phyloP scores from a whole-genome alignment of 495 filamentous ascomycete genomes.

The Polyplosphaeria fusca region DNA sequence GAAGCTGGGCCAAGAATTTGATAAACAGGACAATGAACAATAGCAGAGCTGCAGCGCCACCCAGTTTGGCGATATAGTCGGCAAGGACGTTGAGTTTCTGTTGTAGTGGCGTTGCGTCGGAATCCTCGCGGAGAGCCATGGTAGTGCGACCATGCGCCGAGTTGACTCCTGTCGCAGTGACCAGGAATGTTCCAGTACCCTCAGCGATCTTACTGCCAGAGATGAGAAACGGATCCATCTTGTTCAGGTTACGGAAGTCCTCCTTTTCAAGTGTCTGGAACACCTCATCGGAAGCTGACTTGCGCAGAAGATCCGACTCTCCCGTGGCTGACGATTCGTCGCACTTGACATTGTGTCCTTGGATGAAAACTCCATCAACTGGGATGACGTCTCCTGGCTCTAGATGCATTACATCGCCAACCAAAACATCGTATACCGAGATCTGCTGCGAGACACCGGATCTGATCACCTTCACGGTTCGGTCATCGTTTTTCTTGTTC shows the following conservation, averaged over 20 bases:
- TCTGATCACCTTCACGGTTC: conserved; percentile 68
- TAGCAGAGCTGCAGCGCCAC: conserved; percentile 75
- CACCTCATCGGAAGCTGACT: conserved; percentile 68
- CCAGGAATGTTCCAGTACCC: conserved; percentile 80
- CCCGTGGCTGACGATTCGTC: conserved; percentile 71
- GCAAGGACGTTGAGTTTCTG: conserved; percentile 87
- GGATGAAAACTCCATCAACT: conserved; percentile 41
- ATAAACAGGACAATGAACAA: conserved; percentile 89
- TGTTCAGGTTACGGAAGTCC: conserved; percentile 65
- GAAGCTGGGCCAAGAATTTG: conserved; percentile 72
- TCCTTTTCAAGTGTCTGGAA: conserved; percentile 73
- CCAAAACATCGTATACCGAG: conserved; percentile 74
- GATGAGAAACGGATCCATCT: conserved; percentile 90
- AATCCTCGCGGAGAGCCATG: conserved; percentile 87
- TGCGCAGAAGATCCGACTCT: conserved; percentile 66
- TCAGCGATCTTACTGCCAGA: conserved; percentile 91
- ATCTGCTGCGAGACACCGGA: conserved; percentile 74
- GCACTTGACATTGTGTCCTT: conserved; percentile 56
- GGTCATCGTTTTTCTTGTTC: conserved; percentile 49
- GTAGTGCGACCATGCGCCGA: conserved; percentile 87
- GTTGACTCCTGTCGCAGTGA: conserved; percentile 87
- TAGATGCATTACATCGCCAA: conserved; percentile 77
- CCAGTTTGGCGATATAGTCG: conserved; percentile 91
- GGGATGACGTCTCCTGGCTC: conserved; percentile 83
- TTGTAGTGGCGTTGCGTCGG: conserved; percentile 91